phyloP scores from a whole-genome alignment of 305 asterid species.

The Salvia sclarea region DNA sequence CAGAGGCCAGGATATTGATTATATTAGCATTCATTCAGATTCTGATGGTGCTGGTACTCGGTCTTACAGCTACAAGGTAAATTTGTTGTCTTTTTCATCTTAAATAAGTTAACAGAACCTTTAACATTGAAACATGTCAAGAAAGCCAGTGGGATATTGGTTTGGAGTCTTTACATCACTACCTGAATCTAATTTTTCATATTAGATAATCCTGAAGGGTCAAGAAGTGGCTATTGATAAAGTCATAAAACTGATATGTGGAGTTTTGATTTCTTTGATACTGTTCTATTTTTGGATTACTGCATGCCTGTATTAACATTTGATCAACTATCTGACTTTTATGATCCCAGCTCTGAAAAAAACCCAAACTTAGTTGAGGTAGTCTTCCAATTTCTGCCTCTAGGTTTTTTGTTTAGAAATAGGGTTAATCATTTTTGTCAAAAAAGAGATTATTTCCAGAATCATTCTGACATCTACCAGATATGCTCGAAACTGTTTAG shows the following conservation, averaged over 20 bases:
- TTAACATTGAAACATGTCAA: background rate
- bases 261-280: no score
- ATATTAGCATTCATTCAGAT: conserved; percentile 91
- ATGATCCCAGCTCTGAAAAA: no score
- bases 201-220: background rate
- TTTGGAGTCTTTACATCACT: conserved; percentile 15
- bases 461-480: no score
- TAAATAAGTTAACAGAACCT: conserved; percentile 21
- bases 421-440: no score
- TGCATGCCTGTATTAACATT: background rate
- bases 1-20: conserved; percentile 99
- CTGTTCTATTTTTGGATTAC: conserved; percentile 16
- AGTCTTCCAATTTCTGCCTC: no score
- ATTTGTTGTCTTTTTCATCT: conserved; percentile 14
- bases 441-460: no score
- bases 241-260: no score
- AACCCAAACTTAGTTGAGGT: no score
- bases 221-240: background rate
- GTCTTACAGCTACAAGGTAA: conserved; percentile 94
- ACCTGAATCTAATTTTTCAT: conserved; percentile 20
- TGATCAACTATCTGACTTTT: no score
- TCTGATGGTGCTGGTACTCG: conserved; percentile 97
- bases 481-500: no score
- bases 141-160: background rate
- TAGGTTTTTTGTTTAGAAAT: no score